Percentiles rank a stretch among this genome's conserved stretches.
These are phyloP conservation scores for Endothia cerciana DNA, from an alignment of 2,329 filamentous ascomycete genomes.

Conservation along the genomic window DNA sequence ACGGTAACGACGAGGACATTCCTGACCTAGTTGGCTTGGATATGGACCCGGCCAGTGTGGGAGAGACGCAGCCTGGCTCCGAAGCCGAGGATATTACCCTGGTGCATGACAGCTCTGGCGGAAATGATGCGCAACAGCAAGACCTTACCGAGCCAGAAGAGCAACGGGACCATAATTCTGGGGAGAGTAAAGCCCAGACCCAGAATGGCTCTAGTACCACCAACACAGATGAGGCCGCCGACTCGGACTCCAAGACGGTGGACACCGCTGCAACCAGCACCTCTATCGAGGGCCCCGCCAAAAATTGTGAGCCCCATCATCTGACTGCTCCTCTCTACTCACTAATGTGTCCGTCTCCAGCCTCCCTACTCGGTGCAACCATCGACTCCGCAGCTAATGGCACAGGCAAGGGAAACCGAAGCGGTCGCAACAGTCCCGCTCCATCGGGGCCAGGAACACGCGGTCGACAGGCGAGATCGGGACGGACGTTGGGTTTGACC, in stretches of 20 bases:
- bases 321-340: constrained; percentile 13
- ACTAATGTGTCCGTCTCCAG: constrained; percentile 11
- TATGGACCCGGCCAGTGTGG: constrained; percentile 20
- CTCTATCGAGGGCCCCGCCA: constrained; percentile 29
- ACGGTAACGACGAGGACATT: constrained; percentile 13
- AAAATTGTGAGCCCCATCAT: constrained; percentile 34
- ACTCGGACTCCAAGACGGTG: constrained; percentile 24
- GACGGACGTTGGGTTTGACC: constrained; percentile 74
- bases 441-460: constrained; percentile 67
- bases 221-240: constrained; percentile 25
- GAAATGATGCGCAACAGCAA: constrained; percentile 1
- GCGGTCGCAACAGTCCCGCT: constrained; percentile 71
- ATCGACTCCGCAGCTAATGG: constrained; percentile 12
- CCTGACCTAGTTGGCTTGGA: constrained; percentile 17
- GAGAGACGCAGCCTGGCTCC: constrained; percentile 25
- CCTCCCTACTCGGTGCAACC: constrained; percentile 31
- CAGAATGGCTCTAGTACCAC: constrained; percentile 17
- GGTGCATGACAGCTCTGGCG: background rate
- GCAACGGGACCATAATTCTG: constrained; percentile 4
- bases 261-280: constrained; percentile 30
- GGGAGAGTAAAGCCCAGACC: constrained; percentile 14
- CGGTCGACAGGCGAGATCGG: constrained; percentile 72
- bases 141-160: background rate
- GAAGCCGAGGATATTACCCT: constrained; percentile 18
- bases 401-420: constrained; percentile 47